Conservation (phyloP, 2,329 filamentous ascomycete species). For the Nemania bipapillata region DNA sequence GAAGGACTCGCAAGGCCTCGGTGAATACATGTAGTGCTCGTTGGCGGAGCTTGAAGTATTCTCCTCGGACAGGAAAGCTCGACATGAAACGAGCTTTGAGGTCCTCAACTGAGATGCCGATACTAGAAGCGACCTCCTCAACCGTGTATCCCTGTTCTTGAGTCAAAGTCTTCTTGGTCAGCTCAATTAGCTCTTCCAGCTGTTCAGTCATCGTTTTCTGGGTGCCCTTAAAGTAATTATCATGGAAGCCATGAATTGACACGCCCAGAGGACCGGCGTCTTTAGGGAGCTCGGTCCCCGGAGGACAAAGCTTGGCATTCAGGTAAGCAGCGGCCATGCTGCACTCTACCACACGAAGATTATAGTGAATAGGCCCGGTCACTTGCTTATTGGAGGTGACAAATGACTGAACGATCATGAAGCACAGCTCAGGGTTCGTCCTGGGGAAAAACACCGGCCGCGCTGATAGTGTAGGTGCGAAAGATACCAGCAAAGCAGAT, state of each 20-base stretch:
- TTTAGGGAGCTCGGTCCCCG: constrained; percentile 70
- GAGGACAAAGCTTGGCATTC: constrained; percentile 67
- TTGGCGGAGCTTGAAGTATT: constrained; percentile 86
- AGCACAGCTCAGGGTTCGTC: constrained; percentile 83
- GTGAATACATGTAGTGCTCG: constrained; percentile 90
- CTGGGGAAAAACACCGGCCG: constrained; percentile 83
- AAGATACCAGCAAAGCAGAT: constrained; percentile 88
- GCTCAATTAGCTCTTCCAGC: constrained; percentile 75
- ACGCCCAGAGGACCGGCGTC: constrained; percentile 86
- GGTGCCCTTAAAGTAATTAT: constrained; percentile 75
- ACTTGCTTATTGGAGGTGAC: constrained; percentile 94
- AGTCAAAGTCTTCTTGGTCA: constrained; percentile 76
- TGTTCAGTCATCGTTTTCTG: constrained; percentile 69
- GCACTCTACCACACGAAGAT: constrained; percentile 94
- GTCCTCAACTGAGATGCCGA: constrained; percentile 75
- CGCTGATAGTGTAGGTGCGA: constrained; percentile 80
- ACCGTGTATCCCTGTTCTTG: constrained; percentile 87
- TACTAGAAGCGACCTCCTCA: constrained; percentile 79
- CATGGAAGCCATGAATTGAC: constrained; percentile 86
- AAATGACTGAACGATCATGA: constrained; percentile 94
- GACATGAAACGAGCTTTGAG: constrained; percentile 83
- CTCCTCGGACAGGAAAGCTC: constrained; percentile 87
- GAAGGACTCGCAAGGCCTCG: constrained; percentile 85
- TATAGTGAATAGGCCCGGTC: constrained; percentile 93
- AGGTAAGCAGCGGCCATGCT: constrained; percentile 82